These are phyloP conservation scores for Hypholoma sublateritium DNA, from an alignment of 768 basidiomycete genomes.

Conservation along the genomic window DNA sequence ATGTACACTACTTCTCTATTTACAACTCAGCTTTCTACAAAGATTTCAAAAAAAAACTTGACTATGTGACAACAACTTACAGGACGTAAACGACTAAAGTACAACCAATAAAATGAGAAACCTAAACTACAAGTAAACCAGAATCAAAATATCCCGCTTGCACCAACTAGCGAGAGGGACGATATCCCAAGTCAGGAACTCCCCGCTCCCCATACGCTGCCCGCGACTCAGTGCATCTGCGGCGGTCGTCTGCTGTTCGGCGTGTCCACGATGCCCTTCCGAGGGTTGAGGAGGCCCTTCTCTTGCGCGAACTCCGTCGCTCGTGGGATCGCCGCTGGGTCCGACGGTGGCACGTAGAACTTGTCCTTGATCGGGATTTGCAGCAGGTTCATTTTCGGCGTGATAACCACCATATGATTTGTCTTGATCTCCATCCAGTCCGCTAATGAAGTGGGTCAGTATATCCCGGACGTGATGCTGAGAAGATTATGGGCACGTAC, in stretches of 20 bases:
- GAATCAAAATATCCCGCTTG: no score
- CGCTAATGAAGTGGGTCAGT: slow-evolving; percentile 38
- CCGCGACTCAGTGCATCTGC: slow-evolving; percentile 8
- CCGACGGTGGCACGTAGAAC: slow-evolving; percentile 86
- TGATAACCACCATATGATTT: slow-evolving; percentile 94
- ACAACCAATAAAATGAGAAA: no score
- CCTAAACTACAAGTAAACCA: no score
- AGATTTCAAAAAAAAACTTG: background rate
- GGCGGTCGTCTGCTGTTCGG: slow-evolving; percentile 11
- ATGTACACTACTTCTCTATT: background rate
- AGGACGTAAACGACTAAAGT: background rate
- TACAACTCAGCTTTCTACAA: background rate
- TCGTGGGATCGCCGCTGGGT: slow-evolving; percentile 67
- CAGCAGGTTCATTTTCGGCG: slow-evolving; percentile 92
- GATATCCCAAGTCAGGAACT: background rate
- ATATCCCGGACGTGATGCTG: background rate
- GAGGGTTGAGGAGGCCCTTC: slow-evolving; percentile 79
- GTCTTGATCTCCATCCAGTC: slow-evolving; percentile 99
- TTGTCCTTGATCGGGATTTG: slow-evolving; percentile 95
- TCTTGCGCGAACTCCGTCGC: slow-evolving; percentile 83
- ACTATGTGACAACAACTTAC: background rate
- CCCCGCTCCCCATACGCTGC: background rate
- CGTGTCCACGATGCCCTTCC: slow-evolving; percentile 30
- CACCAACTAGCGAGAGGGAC: background rate
- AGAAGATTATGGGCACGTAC: slow-evolving; percentile 31